Conservation (phyloP, 495 filamentous ascomycete species). For the Baudoinia panamericana region DNA sequence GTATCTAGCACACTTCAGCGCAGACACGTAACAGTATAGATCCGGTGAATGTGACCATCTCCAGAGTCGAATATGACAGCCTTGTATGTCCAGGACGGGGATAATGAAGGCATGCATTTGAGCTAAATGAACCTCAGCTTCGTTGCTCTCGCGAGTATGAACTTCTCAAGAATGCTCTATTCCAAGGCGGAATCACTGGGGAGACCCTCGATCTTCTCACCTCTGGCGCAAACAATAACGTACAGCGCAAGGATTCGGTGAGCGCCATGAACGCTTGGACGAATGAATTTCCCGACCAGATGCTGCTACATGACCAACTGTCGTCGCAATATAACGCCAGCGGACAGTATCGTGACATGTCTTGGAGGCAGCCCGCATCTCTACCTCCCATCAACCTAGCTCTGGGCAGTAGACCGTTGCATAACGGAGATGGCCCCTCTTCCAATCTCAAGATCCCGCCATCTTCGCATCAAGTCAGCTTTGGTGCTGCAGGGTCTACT, state of each 20-base stretch:
- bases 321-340: background rate
- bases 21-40: slow-evolving; percentile 26
- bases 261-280: background rate
- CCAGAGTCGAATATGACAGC: slow-evolving; percentile 41
- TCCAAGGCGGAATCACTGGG: slow-evolving; percentile 47
- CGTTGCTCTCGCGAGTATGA: slow-evolving; percentile 36
- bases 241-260: slow-evolving; percentile 13
- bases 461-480: slow-evolving; percentile 9
- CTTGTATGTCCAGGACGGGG: slow-evolving; percentile 33
- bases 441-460: background rate
- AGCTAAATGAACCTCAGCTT: slow-evolving; percentile 27
- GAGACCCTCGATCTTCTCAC: slow-evolving; percentile 42
- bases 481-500: slow-evolving; percentile 8
- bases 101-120: background rate
- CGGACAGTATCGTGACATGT: background rate
- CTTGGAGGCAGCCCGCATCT: slow-evolving; percentile 1
- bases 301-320: background rate
- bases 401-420: slow-evolving; percentile 3
- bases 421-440: background rate
- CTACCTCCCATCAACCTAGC: background rate
- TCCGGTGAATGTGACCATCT: slow-evolving; percentile 38
- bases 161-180: slow-evolving; percentile 48
- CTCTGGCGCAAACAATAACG: background rate
- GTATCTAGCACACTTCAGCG: slow-evolving; percentile 33
- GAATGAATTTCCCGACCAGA: slow-evolving; percentile 1